These are phyloP conservation scores for Cyberlindnera misumaiensis DNA, from an alignment of 805 yeast species.

Conservation along the genomic window DNA sequence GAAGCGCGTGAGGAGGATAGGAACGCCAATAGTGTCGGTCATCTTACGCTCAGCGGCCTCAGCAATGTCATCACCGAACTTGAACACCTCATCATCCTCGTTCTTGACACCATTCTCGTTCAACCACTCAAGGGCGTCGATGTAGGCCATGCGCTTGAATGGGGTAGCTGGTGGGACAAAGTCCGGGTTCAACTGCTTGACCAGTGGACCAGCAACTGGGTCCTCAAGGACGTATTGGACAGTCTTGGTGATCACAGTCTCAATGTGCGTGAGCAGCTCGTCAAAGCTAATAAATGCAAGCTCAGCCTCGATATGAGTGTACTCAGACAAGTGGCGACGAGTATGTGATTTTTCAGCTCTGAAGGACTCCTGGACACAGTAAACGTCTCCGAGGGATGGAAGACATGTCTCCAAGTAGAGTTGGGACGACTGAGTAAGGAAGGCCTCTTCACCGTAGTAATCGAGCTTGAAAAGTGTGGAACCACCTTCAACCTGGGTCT, in stretches of 20 bases:
- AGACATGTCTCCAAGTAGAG: slow-evolving; percentile 93
- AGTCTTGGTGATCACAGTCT: slow-evolving; percentile 61
- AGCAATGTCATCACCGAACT: slow-evolving; percentile 98
- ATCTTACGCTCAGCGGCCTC: slow-evolving; percentile 99
- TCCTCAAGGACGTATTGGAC: slow-evolving; percentile 78
- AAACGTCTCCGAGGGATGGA: slow-evolving; percentile 95
- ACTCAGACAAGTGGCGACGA: slow-evolving; percentile 94
- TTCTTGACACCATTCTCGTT: slow-evolving; percentile 90
- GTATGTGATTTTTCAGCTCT: slow-evolving; percentile 99
- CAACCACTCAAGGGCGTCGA: slow-evolving; percentile 91
- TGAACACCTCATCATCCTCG: slow-evolving; percentile 90
- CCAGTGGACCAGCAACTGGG: slow-evolving; percentile 85
- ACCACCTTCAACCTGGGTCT: slow-evolving; percentile 99
- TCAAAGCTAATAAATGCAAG: slow-evolving; percentile 83
- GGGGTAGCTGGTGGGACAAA: slow-evolving; percentile 80
- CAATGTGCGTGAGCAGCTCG: slow-evolving; percentile 80
- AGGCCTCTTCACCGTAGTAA: slow-evolving; percentile 97
- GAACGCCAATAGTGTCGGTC: slow-evolving; percentile 92
- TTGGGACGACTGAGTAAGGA: slow-evolving; percentile 94
- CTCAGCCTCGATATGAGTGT: slow-evolving; percentile 96
- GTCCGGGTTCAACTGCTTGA: slow-evolving; percentile 87
- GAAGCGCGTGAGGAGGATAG: slow-evolving; percentile 88
- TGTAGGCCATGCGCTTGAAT: slow-evolving; percentile 86
- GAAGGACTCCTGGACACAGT: slow-evolving; percentile 96
- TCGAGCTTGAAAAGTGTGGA: slow-evolving; percentile 88